Evolutionary conservation across 805 yeast genomes (phyloP), one percentile per base, ranked within the genome.

Genomic region (Myxozyma udenii): DNA sequence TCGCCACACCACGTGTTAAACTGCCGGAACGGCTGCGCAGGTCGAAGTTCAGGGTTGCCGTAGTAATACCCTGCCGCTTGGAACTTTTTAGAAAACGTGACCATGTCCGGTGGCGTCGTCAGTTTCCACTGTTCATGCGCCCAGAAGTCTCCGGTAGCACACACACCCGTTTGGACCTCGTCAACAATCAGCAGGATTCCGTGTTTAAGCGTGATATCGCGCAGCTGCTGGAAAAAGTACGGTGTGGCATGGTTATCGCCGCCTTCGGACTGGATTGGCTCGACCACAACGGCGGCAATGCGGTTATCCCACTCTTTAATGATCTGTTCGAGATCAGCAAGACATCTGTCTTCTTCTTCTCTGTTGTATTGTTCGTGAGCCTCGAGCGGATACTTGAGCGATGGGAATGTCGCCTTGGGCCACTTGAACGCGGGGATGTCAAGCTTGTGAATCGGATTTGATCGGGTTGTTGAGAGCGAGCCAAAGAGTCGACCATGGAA

Each of bases 401-500:
- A 63, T 59, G 98, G 98, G 75, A 83, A 90, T 58, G 87, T 88
- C 50, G 96, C 96, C 69, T 86, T 89, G 66, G 98, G 98, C 97
- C 97, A 90, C 66, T 87, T 80, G 75, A 90, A 90, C 4, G 95
- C 82, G 55, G 98, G 98, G 72, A 91, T 67, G 52, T 74, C 77
- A 70, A 90, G 74, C 74, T 91, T 90, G 77, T 90, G 98, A 63
- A 91, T 79, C 61, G 97, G 96, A 76, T 88, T 91, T 51, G 96
- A 88, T 69, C 95, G 81, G 36, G 98, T 90, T 60, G 87, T 81
- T 4, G 96, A 85, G 40, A 87, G 89, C 49, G 95, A 79, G 22
- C 96, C 98, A 73, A 90, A 88, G 58, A 89, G 73, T 72, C 98
- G 82, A 60, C 98, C 98, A 68, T 90, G 98, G 85, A 90, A 91